Conservation (phyloP, 2,329 filamentous ascomycete species). For the Penicillium occitanis region DNA sequence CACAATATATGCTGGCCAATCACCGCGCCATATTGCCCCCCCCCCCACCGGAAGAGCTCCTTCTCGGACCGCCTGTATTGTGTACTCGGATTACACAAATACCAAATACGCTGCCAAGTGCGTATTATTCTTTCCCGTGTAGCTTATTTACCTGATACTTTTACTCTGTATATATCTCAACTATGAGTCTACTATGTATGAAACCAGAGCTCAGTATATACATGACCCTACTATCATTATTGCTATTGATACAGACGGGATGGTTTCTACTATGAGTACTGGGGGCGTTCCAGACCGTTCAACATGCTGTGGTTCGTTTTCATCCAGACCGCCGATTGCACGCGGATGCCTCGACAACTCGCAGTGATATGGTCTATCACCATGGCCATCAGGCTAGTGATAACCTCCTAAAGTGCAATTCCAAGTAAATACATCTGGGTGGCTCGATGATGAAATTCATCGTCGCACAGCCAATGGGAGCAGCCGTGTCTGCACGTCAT, state of each 20-base stretch:
- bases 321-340: not conserved
- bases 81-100: not conserved
- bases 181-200: not conserved
- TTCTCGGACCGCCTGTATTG: not conserved
- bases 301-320: not conserved
- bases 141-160: conserved; percentile 5
- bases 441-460: not conserved
- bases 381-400: not conserved
- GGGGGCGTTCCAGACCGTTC: not conserved
- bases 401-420: not conserved
- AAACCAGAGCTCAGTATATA: not conserved
- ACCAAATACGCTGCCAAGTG: not conserved
- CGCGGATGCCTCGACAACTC: not conserved
- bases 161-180: not conserved
- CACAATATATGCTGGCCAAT: conserved; percentile 1
- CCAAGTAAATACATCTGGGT: not conserved
- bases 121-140: not conserved
- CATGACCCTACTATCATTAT: not conserved
- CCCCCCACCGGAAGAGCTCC: not conserved
- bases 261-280: not conserved
- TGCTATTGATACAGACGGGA: not conserved
- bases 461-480: not conserved
- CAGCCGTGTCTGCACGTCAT: not conserved
- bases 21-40: not conserved
- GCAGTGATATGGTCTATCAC: not conserved